phyloP scores from a whole-genome alignment of 2,329 filamentous ascomycete species.

The Trichoderma koningiopsis region DNA sequence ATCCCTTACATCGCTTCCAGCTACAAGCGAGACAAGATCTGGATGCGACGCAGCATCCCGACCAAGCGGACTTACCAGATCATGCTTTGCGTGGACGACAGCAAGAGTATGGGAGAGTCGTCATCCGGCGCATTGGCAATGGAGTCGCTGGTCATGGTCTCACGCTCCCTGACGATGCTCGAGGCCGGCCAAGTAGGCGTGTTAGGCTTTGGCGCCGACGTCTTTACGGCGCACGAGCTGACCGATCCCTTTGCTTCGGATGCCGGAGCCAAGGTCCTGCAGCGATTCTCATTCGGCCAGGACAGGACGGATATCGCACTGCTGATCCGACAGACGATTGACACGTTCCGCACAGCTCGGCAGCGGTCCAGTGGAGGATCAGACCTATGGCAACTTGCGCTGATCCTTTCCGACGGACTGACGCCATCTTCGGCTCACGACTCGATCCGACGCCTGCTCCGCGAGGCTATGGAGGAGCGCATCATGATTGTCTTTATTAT shows the following conservation, averaged over 20 bases:
- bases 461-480: slow-evolving; percentile 86
- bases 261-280: slow-evolving; percentile 79
- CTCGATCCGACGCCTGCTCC: slow-evolving; percentile 75
- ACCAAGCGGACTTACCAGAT: slow-evolving; percentile 96
- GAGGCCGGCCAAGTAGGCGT: slow-evolving; percentile 94
- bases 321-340: slow-evolving; percentile 75
- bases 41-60: slow-evolving; percentile 92
- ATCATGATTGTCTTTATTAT: slow-evolving; percentile 99
- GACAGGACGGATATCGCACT: slow-evolving; percentile 81
- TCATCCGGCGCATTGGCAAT: slow-evolving; percentile 80
- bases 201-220: slow-evolving; percentile 81
- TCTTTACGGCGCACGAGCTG: slow-evolving; percentile 85
- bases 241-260: slow-evolving; percentile 74
- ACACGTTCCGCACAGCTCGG: slow-evolving; percentile 78
- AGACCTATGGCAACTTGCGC: slow-evolving; percentile 92
- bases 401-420: slow-evolving; percentile 92
- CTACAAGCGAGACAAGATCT: slow-evolving; percentile 99
- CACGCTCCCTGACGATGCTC: slow-evolving; percentile 84
- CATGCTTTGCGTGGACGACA: slow-evolving; percentile 95
- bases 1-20: slow-evolving; percentile 98
- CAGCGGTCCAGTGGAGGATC: slow-evolving; percentile 50
- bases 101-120: slow-evolving; percentile 85
- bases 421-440: slow-evolving; percentile 83
- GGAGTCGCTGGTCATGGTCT: slow-evolving; percentile 90
- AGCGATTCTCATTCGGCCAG: slow-evolving; percentile 83